These are phyloP conservation scores for Marsdenia floribunda DNA, from an alignment of 257 asterid genomes.

Conservation along the genomic window DNA sequence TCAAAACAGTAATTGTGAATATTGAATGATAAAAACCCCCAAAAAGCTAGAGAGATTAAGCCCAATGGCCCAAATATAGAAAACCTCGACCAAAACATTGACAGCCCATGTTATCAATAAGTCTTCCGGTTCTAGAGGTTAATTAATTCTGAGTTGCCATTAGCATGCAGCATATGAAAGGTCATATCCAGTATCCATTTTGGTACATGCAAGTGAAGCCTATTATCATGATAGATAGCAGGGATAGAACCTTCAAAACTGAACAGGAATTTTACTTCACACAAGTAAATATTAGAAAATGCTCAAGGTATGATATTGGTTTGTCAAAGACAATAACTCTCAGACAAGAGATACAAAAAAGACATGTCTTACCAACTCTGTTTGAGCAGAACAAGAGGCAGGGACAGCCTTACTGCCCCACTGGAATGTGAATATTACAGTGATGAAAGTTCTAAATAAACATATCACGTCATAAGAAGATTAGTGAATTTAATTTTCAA, in stretches of 20 bases:
- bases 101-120: not conserved
- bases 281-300: conserved; percentile 9
- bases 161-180: not conserved
- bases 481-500: no score
- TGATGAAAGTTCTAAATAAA: not conserved
- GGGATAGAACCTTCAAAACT: not conserved
- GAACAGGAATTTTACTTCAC: conserved; percentile 5
- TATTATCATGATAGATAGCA: no score
- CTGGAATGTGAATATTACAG: not conserved
- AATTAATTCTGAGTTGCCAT: not conserved
- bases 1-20: no score
- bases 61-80: no score
- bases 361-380: not conserved
- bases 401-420: not conserved
- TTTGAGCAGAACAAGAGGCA: not conserved
- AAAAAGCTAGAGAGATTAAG: no score
- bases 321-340: not conserved
- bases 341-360: not conserved
- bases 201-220: not conserved
- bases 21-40: no score
- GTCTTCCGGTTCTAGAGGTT: not conserved
- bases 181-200: not conserved
- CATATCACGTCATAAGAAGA: not conserved
- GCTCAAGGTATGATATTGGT: not conserved
- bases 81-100: no score